phyloP scores from a whole-genome alignment of 2,329 filamentous ascomycete genomes.

The Trichophyton verrucosum region DNA sequence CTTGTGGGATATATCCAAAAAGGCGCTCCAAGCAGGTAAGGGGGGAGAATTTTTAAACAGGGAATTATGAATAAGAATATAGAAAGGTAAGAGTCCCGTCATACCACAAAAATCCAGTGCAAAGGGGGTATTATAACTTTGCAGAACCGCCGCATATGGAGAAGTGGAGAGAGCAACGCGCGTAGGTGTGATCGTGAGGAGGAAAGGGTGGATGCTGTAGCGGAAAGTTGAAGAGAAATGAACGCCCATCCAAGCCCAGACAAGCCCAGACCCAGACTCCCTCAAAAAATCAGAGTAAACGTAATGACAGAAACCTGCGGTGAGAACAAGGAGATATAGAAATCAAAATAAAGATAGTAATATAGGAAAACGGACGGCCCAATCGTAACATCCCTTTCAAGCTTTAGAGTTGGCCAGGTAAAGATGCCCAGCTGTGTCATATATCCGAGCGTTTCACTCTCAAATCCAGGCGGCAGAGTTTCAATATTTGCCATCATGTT shows the following conservation, averaged over 20 bases:
- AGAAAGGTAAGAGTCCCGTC: neutral
- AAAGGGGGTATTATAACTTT: slow-evolving; percentile 13
- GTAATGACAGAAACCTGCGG: neutral
- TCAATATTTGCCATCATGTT: neutral
- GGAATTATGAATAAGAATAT: slow-evolving; percentile 10
- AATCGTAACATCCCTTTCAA: neutral
- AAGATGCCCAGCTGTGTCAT: neutral
- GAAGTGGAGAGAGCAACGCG: neutral
- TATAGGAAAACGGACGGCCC: neutral
- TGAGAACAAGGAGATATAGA: neutral
- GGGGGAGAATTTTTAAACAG: neutral
- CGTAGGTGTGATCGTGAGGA: neutral
- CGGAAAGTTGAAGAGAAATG: slow-evolving; percentile 10
- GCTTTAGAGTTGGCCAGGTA: neutral
- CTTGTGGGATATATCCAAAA: slow-evolving; percentile 2
- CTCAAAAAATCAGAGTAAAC: slow-evolving; percentile 3
- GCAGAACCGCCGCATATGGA: slow-evolving; percentile 6
- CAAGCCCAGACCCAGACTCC: slow-evolving; percentile 13
- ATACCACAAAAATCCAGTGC: slow-evolving; percentile 8
- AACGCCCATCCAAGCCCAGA: slow-evolving; percentile 14
- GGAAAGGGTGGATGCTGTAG: neutral
- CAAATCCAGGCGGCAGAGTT: neutral
- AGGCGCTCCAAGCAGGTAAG: neutral
- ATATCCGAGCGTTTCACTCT: neutral
- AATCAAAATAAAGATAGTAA: neutral